Base-by-base conservation (phyloP, 78 protist genomes). In the Tieghemostelium lacteum region DNA sequence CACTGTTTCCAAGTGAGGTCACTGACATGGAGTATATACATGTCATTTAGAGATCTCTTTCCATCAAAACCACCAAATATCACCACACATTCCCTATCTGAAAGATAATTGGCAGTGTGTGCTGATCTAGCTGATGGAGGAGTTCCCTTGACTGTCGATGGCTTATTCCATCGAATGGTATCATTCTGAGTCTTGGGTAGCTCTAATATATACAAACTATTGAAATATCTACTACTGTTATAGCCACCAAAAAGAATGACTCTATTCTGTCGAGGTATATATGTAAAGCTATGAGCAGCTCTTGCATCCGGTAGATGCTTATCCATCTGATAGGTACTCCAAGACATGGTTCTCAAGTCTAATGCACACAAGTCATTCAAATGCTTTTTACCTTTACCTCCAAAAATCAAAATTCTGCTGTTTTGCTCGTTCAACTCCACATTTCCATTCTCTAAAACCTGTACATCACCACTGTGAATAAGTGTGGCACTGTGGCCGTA, bases 281-380 rank as follows among this genome's bases (percentile, higher is more conserved):
- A 83, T 52, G 91, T 69, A 33, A 70, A 55, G 29, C 78, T 45
- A 49, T 83, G 91, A 19, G 67, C 76, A 39, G 91, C 91, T 49
- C 91, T 66, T 31, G 78, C 29, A 39, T 83, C 91, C 29, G 91
- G 91, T 69, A 49, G 19, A 50, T 55, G 33, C 33, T 83, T 83
- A 16, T 58, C 78, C 39, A 83, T 69, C 29, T 83, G 91, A 52
- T 69, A 83, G 37, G 91, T 83, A 83, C 91, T 83, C 91, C 91
- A 83, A 69, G 91, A 83, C 91, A 83, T 83, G 52, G 91, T 83
- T 58, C 70, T 73, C 24, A 83, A 69, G 55, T 66, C 52, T 17
- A 83, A 58, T 33, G 77, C 66, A 83, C 36, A 69, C 39, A 83
- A 45, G 60, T 83, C 91, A 69, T 83, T 83, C 29, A 83, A 40